Base-by-base conservation (phyloP, 2,329 filamentous ascomycete species). In the Fusarium subtropicale region DNA sequence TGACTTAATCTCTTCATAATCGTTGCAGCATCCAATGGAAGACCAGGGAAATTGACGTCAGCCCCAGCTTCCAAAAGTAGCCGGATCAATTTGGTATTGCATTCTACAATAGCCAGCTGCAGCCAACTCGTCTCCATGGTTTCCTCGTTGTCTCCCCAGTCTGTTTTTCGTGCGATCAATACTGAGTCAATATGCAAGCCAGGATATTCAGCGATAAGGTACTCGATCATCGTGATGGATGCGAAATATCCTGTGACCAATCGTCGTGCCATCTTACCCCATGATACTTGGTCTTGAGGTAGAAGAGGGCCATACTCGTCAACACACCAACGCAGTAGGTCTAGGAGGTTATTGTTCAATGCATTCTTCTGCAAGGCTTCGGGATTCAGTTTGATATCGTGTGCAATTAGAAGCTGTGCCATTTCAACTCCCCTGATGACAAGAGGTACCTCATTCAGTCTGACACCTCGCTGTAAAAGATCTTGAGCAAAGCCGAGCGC, bases 161-260 rank as follows among this genome's bases (percentile, higher is more conserved):
- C 10, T 10, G 9, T 2, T 2, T 10, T 9, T 0, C 30, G 26
- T 10, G 53, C 22, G 1, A 28, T 4, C 0, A 68, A n/a, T 3
- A 68, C 45, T 3, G 24, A 8, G 5, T 68, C 64, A 11, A 68
- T 60, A 15, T 68, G 28, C 2, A 53, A 47, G 5, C 64, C 59
- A 0, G 64, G 64, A 3, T 68, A 68, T 24, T 68, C 65, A 0
- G 10, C 31, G 13, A 60, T 31, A 7, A 68, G 20, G 2, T 68
- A 68, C 9, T 11, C 15, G 1, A 39, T 36, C 0, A 3, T 20
- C 1, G 36, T 9, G 1, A 13, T 18, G 2, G 63, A 16, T n/a
- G 5, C 10, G 7, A 3, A 13, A 33, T 5, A 6, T 36, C 2
- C 12, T 16, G 11, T 33, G 5, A 67, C 18, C 12, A 68, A 20